Evolutionary conservation across 164 flowering plant species (phyloP).

Genomic region (Chloranthus sessilifolius): DNA sequence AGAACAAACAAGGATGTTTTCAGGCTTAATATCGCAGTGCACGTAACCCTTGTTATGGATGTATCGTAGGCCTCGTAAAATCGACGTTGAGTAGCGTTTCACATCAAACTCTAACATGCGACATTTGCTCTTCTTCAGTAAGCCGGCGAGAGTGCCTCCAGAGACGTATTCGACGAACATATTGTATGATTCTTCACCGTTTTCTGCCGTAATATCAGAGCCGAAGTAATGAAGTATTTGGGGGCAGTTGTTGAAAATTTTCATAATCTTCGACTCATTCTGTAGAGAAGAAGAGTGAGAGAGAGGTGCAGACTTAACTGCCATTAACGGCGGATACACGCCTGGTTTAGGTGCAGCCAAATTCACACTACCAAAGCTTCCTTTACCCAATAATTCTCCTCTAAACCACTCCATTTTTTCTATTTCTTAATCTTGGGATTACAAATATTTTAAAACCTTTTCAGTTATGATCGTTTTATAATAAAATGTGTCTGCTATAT

Average conservation of each 20-base stretch:
- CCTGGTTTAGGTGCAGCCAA: conserved; percentile 35
- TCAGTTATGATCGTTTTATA: too few species aligned
- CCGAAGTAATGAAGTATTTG: conserved; percentile 46
- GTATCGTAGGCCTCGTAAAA: conserved; percentile 38
- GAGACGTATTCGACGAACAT: conserved; percentile 56
- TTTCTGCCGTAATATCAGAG: conserved; percentile 27
- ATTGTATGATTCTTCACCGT: conserved; percentile 37
- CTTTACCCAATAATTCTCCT: conserved; percentile 49
- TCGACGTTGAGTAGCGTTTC: conserved; percentile 29
- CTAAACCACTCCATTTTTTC: conserved; percentile 61
- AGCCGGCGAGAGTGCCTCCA: conserved; percentile 47
- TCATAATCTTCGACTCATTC: conserved; percentile 36
- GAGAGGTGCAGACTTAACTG: conserved; percentile 41
- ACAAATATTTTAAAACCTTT: too few species aligned
- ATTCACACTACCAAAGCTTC: conserved; percentile 47
- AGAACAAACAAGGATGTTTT: conserved; percentile 41
- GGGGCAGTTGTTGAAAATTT: conserved; percentile 25
- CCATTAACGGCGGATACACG: conserved; percentile 26
- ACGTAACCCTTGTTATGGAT: conserved; percentile 57
- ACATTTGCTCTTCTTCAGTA: conserved; percentile 24
- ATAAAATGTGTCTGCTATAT: too few species aligned
- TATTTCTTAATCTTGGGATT: too few species aligned
- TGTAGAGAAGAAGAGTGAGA: conserved; percentile 26
- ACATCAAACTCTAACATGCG: conserved; percentile 35
- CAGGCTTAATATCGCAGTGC: conserved; percentile 75